Evolutionary conservation across 805 yeast species (phyloP), one percentile per base, ranked within the genome.

Genomic region (Scheffersomyces ergatensis): DNA sequence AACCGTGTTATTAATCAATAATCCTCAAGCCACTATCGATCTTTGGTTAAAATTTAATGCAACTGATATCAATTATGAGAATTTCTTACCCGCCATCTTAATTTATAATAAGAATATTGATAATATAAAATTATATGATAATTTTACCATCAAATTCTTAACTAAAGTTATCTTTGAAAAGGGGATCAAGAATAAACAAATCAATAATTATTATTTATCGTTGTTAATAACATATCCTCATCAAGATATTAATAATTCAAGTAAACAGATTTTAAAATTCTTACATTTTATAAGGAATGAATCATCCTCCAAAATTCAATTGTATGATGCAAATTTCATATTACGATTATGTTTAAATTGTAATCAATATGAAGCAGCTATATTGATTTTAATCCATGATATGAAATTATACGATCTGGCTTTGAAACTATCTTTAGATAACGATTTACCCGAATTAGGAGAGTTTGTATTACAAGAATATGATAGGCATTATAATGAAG

Each of bases 321-420:
- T 49, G 2, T 86, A 78, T 53, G 95, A 90, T 54, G 64, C 80
- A 1, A 89, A 87, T 48, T 87, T 85, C 50, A 76, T 90, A 3
- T 59, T 93, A 24, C 69, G 97, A 40, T 57, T 89, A 23, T 85
- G 95, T 50, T 70, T 85, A 37, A 76, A 74, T 41, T 74, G 76
- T 53, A 59, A 76, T 9, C 80, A 78, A 43, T 67, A 72, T 37
- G 78, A 78, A 44, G 76, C 90, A 1, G 89, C 96, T 0, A 80
- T 89, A 8, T 74, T 77, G 43, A 74, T 93, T n/a, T 80, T 85
- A 50, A 77, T 93, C 1, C 68, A 77, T 37, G 71, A 67, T 41
- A 62, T 88, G 60, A 78, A 74, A 3, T 70, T 85, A 34, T 86
- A 74, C 54, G 95, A 89, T 45, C 89, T 86, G 39, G 97, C 98